phyloP scores from a whole-genome alignment of 768 basidiomycete species.

The Zangia roseola region DNA sequence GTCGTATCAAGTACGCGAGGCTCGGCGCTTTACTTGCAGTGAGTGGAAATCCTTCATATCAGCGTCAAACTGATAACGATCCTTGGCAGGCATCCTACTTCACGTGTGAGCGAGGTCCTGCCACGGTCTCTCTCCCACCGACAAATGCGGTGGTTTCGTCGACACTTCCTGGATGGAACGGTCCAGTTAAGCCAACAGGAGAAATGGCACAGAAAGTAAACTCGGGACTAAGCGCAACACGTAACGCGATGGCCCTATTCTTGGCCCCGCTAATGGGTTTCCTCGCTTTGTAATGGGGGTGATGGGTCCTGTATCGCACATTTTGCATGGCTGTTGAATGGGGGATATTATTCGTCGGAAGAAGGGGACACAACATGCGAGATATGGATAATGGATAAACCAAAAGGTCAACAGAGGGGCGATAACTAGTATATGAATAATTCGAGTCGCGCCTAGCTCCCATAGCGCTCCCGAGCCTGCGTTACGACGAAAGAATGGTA shows the following conservation, averaged over 20 bases:
- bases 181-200: constrained; percentile 10
- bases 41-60: constrained; percentile 11
- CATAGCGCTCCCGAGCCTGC: constrained; percentile 37
- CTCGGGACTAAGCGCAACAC: constrained; percentile 18
- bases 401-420: constrained; percentile 7
- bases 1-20: constrained; percentile 42
- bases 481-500: constrained; percentile 24
- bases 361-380: constrained; percentile 11
- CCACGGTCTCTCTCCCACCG: constrained; percentile 48
- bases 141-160: constrained; percentile 69
- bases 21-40: constrained; percentile 65
- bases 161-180: constrained; percentile 43
- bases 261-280: constrained; percentile 30
- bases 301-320: neutral
- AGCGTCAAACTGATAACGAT: constrained; percentile 3
- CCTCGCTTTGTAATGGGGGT: constrained; percentile 19
- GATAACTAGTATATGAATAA: constrained; percentile 11
- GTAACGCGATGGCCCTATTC: constrained; percentile 20
- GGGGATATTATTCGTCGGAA: constrained; percentile 19
- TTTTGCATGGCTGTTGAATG: constrained; percentile 5
- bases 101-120: constrained; percentile 66
- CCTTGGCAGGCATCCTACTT: constrained; percentile 61
- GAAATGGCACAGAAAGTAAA: constrained; percentile 21
- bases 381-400: constrained; percentile 12
- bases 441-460: constrained; percentile 23